Percentiles rank a stretch among this genome's conserved stretches.
These are phyloP conservation scores for Clonostachys byssicola DNA, from an alignment of 2,329 filamentous ascomycete genomes.

Conservation along the genomic window DNA sequence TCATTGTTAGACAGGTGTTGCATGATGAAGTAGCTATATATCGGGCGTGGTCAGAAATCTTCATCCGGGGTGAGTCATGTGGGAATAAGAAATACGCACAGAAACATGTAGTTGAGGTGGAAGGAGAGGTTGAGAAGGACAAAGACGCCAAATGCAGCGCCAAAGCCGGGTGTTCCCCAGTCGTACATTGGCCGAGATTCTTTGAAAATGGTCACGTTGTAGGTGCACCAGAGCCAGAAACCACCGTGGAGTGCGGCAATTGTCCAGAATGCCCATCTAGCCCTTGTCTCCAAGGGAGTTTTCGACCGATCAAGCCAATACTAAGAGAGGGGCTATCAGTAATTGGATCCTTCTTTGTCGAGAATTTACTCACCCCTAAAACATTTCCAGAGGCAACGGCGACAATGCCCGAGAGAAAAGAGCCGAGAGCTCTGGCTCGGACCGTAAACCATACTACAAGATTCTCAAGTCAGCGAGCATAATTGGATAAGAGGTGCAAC, in stretches of 20 bases:
- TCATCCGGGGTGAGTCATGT: no score
- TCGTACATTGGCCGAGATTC: slow-evolving; percentile 55
- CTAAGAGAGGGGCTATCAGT: no score
- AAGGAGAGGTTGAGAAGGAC: slow-evolving; percentile 62
- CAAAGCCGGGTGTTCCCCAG: slow-evolving; percentile 59
- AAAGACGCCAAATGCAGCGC: slow-evolving; percentile 59
- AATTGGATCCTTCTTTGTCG: no score
- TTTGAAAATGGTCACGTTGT: slow-evolving; percentile 57
- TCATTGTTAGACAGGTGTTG: slow-evolving; percentile 49
- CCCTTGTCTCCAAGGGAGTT: slow-evolving; percentile 44
- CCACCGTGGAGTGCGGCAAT: slow-evolving; percentile 54
- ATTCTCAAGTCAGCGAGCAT: no score
- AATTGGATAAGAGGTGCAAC: no score
- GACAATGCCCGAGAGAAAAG: slow-evolving; percentile 62
- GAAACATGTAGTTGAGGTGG: slow-evolving; percentile 66
- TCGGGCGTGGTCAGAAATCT: no score
- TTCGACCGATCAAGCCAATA: slow-evolving; percentile 49
- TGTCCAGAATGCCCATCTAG: slow-evolving; percentile 44
- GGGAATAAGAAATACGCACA: slow-evolving; percentile 56
- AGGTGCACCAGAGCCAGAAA: slow-evolving; percentile 66
- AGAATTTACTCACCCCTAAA: slow-evolving; percentile 36
- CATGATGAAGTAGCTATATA: no score
- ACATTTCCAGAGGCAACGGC: slow-evolving; percentile 59
- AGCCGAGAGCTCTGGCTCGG: slow-evolving; percentile 38
- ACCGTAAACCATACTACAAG: slow-evolving; percentile 19